phyloP scores from a whole-genome alignment of 2,329 filamentous ascomycete genomes.

The Cercospora sesami region DNA sequence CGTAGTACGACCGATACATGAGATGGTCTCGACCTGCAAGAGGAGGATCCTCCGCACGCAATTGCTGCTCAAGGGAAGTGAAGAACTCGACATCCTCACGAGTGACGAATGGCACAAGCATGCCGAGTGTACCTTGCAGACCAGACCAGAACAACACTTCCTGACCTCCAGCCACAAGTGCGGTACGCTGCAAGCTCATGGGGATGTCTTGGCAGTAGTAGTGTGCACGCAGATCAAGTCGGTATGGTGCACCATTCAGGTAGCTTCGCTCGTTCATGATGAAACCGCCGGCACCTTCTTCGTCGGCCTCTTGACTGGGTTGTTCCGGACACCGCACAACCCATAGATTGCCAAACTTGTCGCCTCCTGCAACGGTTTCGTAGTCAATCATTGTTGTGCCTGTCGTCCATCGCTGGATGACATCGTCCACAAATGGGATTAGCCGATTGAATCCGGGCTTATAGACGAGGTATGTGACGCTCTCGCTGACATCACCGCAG shows the following conservation, averaged over 20 bases:
- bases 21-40: constrained; percentile 91
- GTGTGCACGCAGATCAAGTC: constrained; percentile 81
- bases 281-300: constrained; percentile 85
- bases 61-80: constrained; percentile 84
- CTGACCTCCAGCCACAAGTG: constrained; percentile 84
- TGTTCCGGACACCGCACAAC: constrained; percentile 84
- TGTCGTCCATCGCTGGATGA: constrained; percentile 84
- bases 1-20: constrained; percentile 94
- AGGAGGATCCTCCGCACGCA: constrained; percentile 82
- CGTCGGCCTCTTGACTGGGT: constrained; percentile 84
- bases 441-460: constrained; percentile 88
- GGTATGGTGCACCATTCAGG: constrained; percentile 82
- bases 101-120: constrained; percentile 85
- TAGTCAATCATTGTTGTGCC: constrained; percentile 95
- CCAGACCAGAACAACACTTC: constrained; percentile 93
- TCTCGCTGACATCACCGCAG: constrained; percentile 89
- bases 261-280: constrained; percentile 89
- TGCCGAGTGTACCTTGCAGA: constrained; percentile 89
- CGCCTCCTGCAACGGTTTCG: constrained; percentile 88
- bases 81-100: constrained; percentile 98
- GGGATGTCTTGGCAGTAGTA: constrained; percentile 91
- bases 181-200: constrained; percentile 83
- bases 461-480: constrained; percentile 88
- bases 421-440: constrained; percentile 91
- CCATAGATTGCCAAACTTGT: constrained; percentile 98